A percentile compares a stretch with the other conserved stretches of the same genome.
Evolutionary conservation across 257 asterid genomes (phyloP).

Genomic region (Solanum acaule): DNA sequence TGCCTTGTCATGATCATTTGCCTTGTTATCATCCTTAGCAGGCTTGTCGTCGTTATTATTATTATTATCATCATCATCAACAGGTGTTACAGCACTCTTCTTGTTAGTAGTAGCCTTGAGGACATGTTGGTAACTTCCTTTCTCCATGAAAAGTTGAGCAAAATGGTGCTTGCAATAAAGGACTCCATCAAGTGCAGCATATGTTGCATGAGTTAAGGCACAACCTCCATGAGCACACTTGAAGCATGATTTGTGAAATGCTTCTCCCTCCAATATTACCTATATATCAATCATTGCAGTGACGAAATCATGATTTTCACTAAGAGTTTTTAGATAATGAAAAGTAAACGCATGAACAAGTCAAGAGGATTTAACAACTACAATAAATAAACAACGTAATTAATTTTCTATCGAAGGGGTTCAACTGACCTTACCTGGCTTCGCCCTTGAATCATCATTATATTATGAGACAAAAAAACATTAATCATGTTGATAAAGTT

Average conservation of each 20-base stretch:
- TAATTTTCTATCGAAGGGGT: too few species aligned
- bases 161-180: slow-evolving; percentile 91
- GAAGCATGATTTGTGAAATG: slow-evolving; percentile 80
- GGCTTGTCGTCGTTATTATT: background rate
- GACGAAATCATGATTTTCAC: background rate
- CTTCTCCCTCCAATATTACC: slow-evolving; percentile 76
- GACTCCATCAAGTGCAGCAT: slow-evolving; percentile 81
- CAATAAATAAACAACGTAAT: too few species aligned
- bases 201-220: slow-evolving; percentile 54
- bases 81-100: slow-evolving; percentile 1
- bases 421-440: background rate
- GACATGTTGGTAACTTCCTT: slow-evolving; percentile 65
- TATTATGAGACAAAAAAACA: background rate
- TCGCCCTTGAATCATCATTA: background rate
- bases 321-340: rapidly evolving
- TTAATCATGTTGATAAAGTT: background rate
- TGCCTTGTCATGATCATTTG: background rate
- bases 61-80: background rate
- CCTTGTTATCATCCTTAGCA: background rate
- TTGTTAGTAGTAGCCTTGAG: slow-evolving; percentile 25
- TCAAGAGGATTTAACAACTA: background rate
- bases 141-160: slow-evolving; percentile 83
- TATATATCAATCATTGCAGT: background rate
- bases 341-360: background rate
- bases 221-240: slow-evolving; percentile 94